A percentile compares a stretch with the other conserved stretches of the same genome.
Evolutionary conservation across 2,329 filamentous ascomycete species (phyloP).

Genomic region (Beauveria pseudobassiana): DNA sequence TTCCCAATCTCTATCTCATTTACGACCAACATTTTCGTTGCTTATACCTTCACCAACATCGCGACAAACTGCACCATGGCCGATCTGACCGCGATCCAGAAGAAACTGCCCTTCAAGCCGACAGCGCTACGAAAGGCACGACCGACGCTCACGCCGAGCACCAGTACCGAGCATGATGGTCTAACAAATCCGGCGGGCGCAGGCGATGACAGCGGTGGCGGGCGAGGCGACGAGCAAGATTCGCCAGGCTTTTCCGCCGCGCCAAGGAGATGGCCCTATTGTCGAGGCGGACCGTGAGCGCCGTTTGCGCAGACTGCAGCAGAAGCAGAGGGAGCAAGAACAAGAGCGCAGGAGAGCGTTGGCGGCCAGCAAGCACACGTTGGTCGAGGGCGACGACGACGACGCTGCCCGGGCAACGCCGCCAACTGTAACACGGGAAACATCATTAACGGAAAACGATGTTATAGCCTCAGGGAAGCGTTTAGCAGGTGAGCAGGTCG

Average conservation of each 20-base stretch:
- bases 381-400: neutral
- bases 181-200: constrained; percentile 1
- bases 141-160: constrained; percentile 16
- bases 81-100: constrained; percentile 24
- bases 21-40: neutral
- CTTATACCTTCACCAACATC: neutral
- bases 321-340: constrained; percentile 14
- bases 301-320: constrained; percentile 20
- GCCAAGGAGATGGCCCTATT: constrained; percentile 42
- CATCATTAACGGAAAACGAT: neutral
- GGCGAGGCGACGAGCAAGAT: constrained; percentile 20
- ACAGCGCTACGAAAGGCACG: constrained; percentile 32
- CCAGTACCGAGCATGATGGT: constrained; percentile 11
- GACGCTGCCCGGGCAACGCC: constrained; percentile 6
- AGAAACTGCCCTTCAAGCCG: constrained; percentile 43
- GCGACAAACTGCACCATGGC: constrained; percentile 21
- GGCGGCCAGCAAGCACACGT: neutral
- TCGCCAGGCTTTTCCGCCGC: constrained; percentile 42
- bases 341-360: constrained; percentile 3
- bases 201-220: neutral
- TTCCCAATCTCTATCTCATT: constrained; percentile 9
- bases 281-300: constrained; percentile 34
- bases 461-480: neutral
- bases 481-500: neutral
- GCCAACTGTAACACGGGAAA: constrained; percentile 14